These are phyloP conservation scores for Picea glauca DNA, from an alignment of 75 land plant genomes.

Conservation along the genomic window DNA sequence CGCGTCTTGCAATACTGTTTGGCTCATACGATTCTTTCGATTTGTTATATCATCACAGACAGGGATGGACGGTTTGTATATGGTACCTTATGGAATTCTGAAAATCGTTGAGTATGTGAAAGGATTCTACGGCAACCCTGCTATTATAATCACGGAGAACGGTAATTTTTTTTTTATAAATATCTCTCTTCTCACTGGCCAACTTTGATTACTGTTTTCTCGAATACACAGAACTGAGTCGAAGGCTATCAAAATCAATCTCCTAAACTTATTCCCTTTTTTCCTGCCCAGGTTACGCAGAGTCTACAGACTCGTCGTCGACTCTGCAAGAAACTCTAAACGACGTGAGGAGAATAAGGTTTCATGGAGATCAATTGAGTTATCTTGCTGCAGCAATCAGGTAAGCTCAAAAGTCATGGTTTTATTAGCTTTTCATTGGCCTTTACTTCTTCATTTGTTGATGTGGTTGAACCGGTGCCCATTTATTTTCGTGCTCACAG, in stretches of 20 bases:
- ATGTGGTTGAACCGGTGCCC: too few species aligned
- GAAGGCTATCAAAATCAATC: background rate
- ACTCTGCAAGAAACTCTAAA: background rate
- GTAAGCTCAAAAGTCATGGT: background rate
- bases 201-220: background rate
- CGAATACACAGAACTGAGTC: background rate
- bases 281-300: background rate
- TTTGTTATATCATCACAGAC: slow-evolving; percentile 23
- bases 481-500: background rate
- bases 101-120: slow-evolving; percentile 44
- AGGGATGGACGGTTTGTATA: slow-evolving; percentile 29
- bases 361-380: background rate
- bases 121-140: slow-evolving; percentile 48
- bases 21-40: background rate
- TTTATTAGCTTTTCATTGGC: too few species aligned
- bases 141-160: slow-evolving; percentile 67
- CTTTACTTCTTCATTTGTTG: too few species aligned
- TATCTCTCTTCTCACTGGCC: background rate
- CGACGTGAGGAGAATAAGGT: background rate
- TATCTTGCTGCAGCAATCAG: background rate
- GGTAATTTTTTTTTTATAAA: slow-evolving; percentile 25
- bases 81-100: slow-evolving; percentile 50
- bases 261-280: background rate
- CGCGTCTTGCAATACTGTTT: background rate
- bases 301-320: background rate